These are phyloP conservation scores for Sugiyamaella grinbergsii DNA, from an alignment of 1,139 yeast species.

Conservation along the genomic window DNA sequence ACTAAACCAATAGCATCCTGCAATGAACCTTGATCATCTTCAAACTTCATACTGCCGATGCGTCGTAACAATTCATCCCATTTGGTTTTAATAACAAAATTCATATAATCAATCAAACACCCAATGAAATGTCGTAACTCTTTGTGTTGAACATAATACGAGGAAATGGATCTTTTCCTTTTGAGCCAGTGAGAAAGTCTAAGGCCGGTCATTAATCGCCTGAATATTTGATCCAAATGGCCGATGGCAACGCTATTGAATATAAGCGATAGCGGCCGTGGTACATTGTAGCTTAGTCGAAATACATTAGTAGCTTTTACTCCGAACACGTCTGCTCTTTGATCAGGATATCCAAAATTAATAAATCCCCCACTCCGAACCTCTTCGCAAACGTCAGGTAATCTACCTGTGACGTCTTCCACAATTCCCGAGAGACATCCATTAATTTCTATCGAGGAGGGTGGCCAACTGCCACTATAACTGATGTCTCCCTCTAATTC, in stretches of 20 bases:
- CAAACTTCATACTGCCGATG: background rate
- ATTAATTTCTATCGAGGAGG: conserved; percentile 27
- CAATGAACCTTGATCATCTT: conserved; percentile 10
- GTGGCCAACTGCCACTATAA: conserved; percentile 27
- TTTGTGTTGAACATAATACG: background rate
- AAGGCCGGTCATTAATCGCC: conserved; percentile 24
- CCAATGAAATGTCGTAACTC: conserved; percentile 26
- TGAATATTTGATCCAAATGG: conserved; percentile 25
- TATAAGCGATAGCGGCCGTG: conserved; percentile 29
- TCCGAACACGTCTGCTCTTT: background rate
- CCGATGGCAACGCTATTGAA: conserved; percentile 21
- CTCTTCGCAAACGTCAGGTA: conserved; percentile 11
- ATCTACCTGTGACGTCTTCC: conserved; percentile 20
- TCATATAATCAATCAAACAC: conserved; percentile 14
- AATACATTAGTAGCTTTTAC: conserved; percentile 6
- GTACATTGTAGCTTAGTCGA: conserved; percentile 26
- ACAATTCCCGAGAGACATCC: conserved; percentile 24
- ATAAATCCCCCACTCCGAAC: conserved; percentile 22
- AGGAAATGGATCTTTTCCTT: conserved; percentile 3
- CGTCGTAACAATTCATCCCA: conserved; percentile 18
- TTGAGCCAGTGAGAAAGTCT: conserved; percentile 25
- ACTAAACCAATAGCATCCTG: background rate
- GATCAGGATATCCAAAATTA: conserved; percentile 27
- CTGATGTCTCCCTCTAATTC: background rate
- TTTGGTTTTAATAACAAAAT: background rate